Base-by-base conservation (phyloP, 108 stramenopile genomes). In the Heterococcus sp. region DNA sequence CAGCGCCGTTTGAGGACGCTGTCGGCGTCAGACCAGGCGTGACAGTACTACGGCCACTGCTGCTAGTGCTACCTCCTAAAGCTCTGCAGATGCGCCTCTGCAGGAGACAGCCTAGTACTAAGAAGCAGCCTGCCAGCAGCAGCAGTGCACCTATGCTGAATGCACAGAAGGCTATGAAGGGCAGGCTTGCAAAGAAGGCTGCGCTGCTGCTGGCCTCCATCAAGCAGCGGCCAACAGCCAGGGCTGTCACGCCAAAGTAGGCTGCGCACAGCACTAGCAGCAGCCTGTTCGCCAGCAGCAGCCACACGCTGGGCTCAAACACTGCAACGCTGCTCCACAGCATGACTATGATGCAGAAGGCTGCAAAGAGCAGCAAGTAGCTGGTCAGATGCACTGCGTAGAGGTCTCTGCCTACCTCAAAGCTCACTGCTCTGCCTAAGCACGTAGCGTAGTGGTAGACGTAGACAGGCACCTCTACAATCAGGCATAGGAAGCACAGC, bases 261-360 rank as follows among this genome's bases (percentile, higher is more conserved):
- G 32, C 38, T 64, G 73, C 1, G 79, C 79, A 73, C n/a, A 81
- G 72, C 31, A 66, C 65, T 32, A 81, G 32, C 72, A 81, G 34
- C 29, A 68, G 30, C 68, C 70, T 69, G 65, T 73, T 81, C 2
- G 72, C 36, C 4, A 81, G 79, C 5, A 58, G 71, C 2, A 72
- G 72, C 72, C 79, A 81, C 37, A 30, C 72, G 35, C 35, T 70
- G 36, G 79, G 79, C 72, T 81, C 79, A 66, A 81, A 81, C n/a
- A 70, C 68, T 0, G 79, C 79, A 31, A 81, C 79, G 72, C 72
- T 65, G 68, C 65, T 81, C 79, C 79, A 81, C n/a, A 81, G 71
- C 64, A 72, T 81, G 1, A 73, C 79, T 0, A 81, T 75, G 27
- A 81, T 65, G 31, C 74, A 81, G 29, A 73, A 81, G 35, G 72